Evolutionary conservation across 148 eudicot species (phyloP), one percentile per base, ranked within the genome.

Genomic region (Silene latifolia): DNA sequence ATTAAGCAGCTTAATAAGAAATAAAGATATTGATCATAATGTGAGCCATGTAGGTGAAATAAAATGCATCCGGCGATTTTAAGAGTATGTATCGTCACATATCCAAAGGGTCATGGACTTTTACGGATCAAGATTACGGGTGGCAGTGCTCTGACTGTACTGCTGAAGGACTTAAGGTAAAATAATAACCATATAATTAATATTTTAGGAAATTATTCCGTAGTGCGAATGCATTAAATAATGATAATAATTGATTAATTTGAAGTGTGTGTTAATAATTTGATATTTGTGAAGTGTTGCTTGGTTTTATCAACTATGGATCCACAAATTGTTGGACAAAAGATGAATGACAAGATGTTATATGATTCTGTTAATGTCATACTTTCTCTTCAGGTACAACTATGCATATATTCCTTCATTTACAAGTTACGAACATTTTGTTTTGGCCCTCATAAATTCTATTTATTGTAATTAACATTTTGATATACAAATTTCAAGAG

Each of bases 131-230:
- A 74, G 87, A 84, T 78, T 81, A 87, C 18, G 84, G 87, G 32
- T 87, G 87, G 89, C 84, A 73, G 74, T 82, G 81, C 42, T 87
- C 90, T 3, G 90, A 87, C 51, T 87, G 88, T 48, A 87, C 90
- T 13, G 90, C 90, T 1, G 88, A 85, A 77, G 84, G 61, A 6
- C 69, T 87, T 1, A 83, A 80, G 82, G 90, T 87, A 72, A 12
- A 75, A 21, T 27, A n/a, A n/a, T n/a, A n/a, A 2, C 20, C 10
- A 1, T 46, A 6, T 7, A 47, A 47, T 2, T 47, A 47, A 47
- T 3, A 13, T 9, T 48, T 13, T 11, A 48, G 3, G 53, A 3
- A 48, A 48, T 47, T 32, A 32, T 32, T 32, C 5, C 35, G 35
- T 32, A 32, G 4, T 32, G 35, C 3, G 35, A 32, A 32, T 32